Conservation (phyloP, 306 rosid species). For the Casuarina equisetifolia region DNA sequence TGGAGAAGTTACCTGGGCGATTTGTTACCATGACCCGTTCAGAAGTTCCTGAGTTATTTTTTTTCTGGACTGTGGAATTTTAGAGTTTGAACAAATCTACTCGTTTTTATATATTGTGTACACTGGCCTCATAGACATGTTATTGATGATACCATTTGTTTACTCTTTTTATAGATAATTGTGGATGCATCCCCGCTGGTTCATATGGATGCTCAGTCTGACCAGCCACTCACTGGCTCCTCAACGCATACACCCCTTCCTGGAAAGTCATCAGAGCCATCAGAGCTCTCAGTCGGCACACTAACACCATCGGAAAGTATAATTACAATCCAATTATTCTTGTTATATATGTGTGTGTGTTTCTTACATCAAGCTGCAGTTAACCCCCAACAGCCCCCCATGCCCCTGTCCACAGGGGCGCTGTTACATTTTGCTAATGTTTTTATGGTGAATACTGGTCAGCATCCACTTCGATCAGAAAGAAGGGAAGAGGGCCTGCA, state of each 20-base stretch:
- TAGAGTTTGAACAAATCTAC: neutral
- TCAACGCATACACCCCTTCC: conserved; percentile 4
- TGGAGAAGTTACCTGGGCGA: too few species aligned
- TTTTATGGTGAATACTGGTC: neutral
- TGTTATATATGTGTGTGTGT: neutral
- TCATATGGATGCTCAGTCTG: neutral
- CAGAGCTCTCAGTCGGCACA: conserved; percentile 8
- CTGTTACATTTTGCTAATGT: neutral
- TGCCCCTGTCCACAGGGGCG: too few species aligned
- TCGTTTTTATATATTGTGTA: neutral
- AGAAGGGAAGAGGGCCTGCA: conserved; percentile 14
- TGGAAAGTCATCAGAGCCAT: conserved; percentile 6
- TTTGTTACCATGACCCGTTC: too few species aligned
- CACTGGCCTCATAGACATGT: neutral
- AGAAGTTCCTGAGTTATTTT: too few species aligned
- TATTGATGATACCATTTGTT: conserved; percentile 5
- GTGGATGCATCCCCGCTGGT: neutral
- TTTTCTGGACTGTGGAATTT: neutral
- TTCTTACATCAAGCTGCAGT: too few species aligned
- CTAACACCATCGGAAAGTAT: conserved; percentile 12
- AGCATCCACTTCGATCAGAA: conserved; percentile 1
- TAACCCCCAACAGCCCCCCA: too few species aligned
- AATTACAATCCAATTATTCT: neutral
- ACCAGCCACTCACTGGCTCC: neutral
- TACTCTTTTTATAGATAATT: conserved; percentile 3